These are phyloP conservation scores for Priceomyces carsonii DNA, from an alignment of 805 yeast genomes.

Conservation along the genomic window DNA sequence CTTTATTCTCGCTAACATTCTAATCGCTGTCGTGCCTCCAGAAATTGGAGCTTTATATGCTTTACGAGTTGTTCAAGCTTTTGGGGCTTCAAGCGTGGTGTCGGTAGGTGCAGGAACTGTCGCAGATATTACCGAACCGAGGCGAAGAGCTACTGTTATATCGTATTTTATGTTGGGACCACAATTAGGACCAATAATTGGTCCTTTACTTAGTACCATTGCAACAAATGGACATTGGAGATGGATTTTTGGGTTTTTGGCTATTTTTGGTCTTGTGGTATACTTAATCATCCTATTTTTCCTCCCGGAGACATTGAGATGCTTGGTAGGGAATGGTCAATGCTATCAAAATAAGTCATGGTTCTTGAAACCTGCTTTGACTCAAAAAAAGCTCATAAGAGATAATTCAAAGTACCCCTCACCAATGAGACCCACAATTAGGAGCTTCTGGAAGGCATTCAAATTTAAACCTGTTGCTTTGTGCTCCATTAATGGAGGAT, in stretches of 20 bases:
- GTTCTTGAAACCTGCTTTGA: constrained; percentile 28
- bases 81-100: constrained; percentile 38
- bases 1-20: constrained; percentile 26
- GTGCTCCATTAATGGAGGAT: constrained; percentile 48
- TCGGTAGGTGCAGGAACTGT: constrained; percentile 40
- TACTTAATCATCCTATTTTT: constrained; percentile 24
- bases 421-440: constrained; percentile 48
- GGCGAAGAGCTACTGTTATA: constrained; percentile 29
- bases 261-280: constrained; percentile 25
- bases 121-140: constrained; percentile 33
- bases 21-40: constrained; percentile 31
- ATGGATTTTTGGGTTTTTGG: constrained; percentile 34
- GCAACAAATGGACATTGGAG: constrained; percentile 31
- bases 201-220: constrained; percentile 31
- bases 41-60: constrained; percentile 29
- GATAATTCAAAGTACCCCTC: constrained; percentile 33
- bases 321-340: constrained; percentile 39
- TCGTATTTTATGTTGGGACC: constrained; percentile 41
- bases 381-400: constrained; percentile 22
- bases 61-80: constrained; percentile 34
- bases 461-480: constrained; percentile 45
- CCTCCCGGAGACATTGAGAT: constrained; percentile 43
- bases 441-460: constrained; percentile 35
- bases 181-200: constrained; percentile 39
- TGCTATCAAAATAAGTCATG: constrained; percentile 14